Conservation (phyloP, 495 filamentous ascomycete genomes). For the Aspergillus haitiensis region DNA sequence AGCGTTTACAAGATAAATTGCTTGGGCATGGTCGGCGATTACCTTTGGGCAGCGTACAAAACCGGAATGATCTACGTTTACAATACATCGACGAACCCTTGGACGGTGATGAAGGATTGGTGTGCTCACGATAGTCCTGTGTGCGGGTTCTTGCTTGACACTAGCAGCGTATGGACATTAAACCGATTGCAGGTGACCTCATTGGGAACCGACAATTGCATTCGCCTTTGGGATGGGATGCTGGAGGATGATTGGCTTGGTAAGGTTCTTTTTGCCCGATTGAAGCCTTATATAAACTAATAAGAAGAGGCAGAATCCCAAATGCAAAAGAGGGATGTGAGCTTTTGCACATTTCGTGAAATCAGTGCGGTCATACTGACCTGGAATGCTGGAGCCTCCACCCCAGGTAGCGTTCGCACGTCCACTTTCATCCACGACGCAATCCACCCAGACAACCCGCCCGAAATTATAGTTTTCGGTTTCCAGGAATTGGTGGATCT, state of each 20-base stretch:
- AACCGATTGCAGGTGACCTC: conserved; percentile 86
- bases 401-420: conserved; percentile 77
- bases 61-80: conserved; percentile 96
- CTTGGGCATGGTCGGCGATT: conserved; percentile 75
- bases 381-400: conserved; percentile 95
- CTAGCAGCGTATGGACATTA: conserved; percentile 80
- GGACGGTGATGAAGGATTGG: conserved; percentile 93
- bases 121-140: conserved; percentile 83
- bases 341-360: conserved; percentile 83
- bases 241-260: conserved; percentile 90
- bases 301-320: conserved; percentile 57
- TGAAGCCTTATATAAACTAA: conserved; percentile 27
- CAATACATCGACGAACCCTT: conserved; percentile 76
- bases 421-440: conserved; percentile 74
- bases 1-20: conserved; percentile 96
- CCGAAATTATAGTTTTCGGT: conserved; percentile 92
- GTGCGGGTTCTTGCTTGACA: conserved; percentile 71
- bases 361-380: conserved; percentile 78
- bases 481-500: conserved; percentile 97
- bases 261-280: conserved; percentile 35
- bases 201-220: conserved; percentile 79
- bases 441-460: conserved; percentile 66
- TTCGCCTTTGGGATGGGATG: conserved; percentile 91
- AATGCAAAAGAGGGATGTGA: conserved; percentile 78
- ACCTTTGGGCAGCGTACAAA: conserved; percentile 93